Base-by-base conservation (phyloP, 2,329 filamentous ascomycete species). In the Monilinia laxa region DNA sequence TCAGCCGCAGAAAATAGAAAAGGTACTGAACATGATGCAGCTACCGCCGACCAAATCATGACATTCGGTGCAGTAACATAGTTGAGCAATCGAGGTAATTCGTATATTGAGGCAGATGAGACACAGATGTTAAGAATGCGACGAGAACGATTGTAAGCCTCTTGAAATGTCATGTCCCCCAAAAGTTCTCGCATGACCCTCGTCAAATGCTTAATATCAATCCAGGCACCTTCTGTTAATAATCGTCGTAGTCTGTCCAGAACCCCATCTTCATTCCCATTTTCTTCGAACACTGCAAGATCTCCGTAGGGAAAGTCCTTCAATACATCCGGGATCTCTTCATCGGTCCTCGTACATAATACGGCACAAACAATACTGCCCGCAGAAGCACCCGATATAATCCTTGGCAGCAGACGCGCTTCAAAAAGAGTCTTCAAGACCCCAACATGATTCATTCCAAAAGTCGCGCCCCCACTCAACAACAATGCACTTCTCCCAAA, bases 51-150 rank as follows among this genome's bases (percentile, higher is more conserved):
- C 92, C 93, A 97, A 65, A 98, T 93, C 80, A 97, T 86, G 64
- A 98, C 93, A 75, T 97, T 95, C 0, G 94, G 93, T 0, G 94
- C 90, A 0, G 94, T 97, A 68, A 96, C 86, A 74, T 97, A 97
- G 77, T 98, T 98, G 72, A 98, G 83, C 0, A 98, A 81, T 49
- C 91, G 83, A 0, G 93, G 94, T 20, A 96, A 82, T 76, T 97
- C 93, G 77, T 96, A 95, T 65, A 94, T 85, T 20, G 91, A 92
- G 1, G 92, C 90, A 2, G 91, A 92, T 0, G 93, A 97, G 9
- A 98, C 93, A 67, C 91, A 93, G 49, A 98, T 97, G 76, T 97
- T 98, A 74, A 97, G 85, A 69, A 97, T 93, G 67, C 93, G 86
- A 38, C 92, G 86, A 0, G 93, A 97, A n/a, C 93, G 89, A 76